phyloP scores from a whole-genome alignment of 2,329 filamentous ascomycete genomes.

The Waltergamsia citrina region DNA sequence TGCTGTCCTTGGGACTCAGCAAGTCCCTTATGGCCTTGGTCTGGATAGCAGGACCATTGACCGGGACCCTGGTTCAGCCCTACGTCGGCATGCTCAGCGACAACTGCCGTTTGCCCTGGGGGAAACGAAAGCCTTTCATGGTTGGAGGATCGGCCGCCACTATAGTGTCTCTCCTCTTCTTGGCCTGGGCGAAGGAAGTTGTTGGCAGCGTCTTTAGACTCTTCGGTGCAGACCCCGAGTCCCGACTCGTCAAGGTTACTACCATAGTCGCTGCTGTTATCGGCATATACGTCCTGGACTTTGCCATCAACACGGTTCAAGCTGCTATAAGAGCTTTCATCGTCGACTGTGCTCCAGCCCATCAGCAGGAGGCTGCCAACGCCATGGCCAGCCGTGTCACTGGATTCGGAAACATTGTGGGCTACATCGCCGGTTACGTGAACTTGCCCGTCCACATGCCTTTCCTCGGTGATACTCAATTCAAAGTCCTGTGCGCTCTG shows the following conservation, averaged over 20 bases:
- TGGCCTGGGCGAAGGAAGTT: constrained; percentile 68
- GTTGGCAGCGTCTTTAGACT: constrained; percentile 57
- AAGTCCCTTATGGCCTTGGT: constrained; percentile 76
- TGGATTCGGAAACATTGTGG: constrained; percentile 83
- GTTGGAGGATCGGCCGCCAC: constrained; percentile 59
- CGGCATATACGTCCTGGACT: constrained; percentile 85
- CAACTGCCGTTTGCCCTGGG: constrained; percentile 64
- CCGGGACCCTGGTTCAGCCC: constrained; percentile 70
- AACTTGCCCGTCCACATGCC: constrained; percentile 66
- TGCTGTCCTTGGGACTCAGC: constrained; percentile 72
- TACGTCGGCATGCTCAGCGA: constrained; percentile 78
- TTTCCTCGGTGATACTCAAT: constrained; percentile 80
- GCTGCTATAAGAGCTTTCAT: constrained; percentile 87
- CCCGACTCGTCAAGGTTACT: constrained; percentile 50
- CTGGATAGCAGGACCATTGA: constrained; percentile 76
- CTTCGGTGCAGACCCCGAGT: constrained; percentile 62
- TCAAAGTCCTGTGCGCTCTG: constrained; percentile 84
- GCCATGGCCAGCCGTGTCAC: constrained; percentile 85
- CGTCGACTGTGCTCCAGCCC: constrained; percentile 81
- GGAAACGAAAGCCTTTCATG: constrained; percentile 77
- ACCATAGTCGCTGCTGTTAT: constrained; percentile 74
- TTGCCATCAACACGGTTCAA: constrained; percentile 95
- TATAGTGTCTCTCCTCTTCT: constrained; percentile 54
- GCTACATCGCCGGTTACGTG: constrained; percentile 79
- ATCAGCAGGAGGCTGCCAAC: constrained; percentile 91